Evolutionary conservation across 306 rosid species (phyloP), one percentile per base, ranked within the genome.

Genomic region (Hippophae gyantsensis): DNA sequence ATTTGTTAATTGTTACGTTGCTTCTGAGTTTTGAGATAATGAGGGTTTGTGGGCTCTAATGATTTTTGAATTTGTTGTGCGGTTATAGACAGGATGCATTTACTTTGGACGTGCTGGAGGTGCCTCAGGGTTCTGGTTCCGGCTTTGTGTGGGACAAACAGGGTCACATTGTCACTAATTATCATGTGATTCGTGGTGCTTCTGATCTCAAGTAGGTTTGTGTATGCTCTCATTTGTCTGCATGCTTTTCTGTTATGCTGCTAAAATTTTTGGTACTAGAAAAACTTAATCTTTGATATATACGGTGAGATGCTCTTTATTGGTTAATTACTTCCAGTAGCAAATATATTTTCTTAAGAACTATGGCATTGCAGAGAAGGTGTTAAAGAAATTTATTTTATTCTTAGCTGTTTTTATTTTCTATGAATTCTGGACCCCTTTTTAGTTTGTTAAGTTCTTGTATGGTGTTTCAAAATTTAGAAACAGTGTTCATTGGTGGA

Each of bases 121-220:
- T 93, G 51, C 99, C 97, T 0, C 97, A 88, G 61, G 99, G 99
- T 7, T 93, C 99, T 3, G 99, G 99, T 7, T 93, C 99, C 0
- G 99, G 99, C 56, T 88, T 88, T 60, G 95, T 93, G 56, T 93
- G 99, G 99, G 99, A 93, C 66, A 86, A 58, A 67, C 48, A 77
- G 0, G 99, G 99, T 57, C 76, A 93, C 69, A 7, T 93, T 74
- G 99, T 93, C 67, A 93, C 99, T 65, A 93, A 93, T 77, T 93
- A 86, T 64, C 99, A 88, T 13, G 99, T 93, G 59, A 93, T 93
- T 62, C 88, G 99, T 27, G 99, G 99, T 72, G 99, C 99, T 66
- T 93, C 99, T 59, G 99, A 93, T 82, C 95, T 93, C 71, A 93
- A 81, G 99, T 93, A 63, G 42, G 81, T 46, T 57, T 52, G 8